These are phyloP conservation scores for Aspergillus chevalieri DNA, from an alignment of 2,329 filamentous ascomycete genomes.

Conservation along the genomic window DNA sequence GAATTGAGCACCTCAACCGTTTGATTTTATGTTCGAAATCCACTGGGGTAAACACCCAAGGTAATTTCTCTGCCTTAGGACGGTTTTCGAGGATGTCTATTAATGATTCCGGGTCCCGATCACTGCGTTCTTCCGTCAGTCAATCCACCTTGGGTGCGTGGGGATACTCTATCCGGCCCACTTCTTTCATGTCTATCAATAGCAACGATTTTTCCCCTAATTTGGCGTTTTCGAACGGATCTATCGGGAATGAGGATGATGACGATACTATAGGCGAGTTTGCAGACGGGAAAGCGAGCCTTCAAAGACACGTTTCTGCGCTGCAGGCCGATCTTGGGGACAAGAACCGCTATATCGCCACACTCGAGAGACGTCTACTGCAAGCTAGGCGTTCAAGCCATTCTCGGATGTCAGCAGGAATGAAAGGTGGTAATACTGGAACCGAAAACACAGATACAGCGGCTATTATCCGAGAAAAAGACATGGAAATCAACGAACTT, in stretches of 20 bases:
- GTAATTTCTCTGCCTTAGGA: slow-evolving; percentile 63
- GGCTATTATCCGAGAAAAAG: slow-evolving; percentile 74
- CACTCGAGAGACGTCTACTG: slow-evolving; percentile 82
- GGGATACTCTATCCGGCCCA: slow-evolving; percentile 54
- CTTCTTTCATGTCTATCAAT: slow-evolving; percentile 60
- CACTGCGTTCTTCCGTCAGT: slow-evolving; percentile 63
- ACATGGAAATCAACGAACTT: slow-evolving; percentile 87
- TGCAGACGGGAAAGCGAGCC: slow-evolving; percentile 76
- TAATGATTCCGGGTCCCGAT: slow-evolving; percentile 42
- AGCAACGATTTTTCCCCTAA: slow-evolving; percentile 29
- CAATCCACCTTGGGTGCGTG: slow-evolving; percentile 50
- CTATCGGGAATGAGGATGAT: slow-evolving; percentile 43
- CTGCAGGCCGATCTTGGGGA: slow-evolving; percentile 92
- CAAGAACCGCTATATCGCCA: slow-evolving; percentile 93
- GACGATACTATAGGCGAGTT: slow-evolving; percentile 74
- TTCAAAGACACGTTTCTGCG: slow-evolving; percentile 81
- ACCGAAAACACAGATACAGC: slow-evolving; percentile 73
- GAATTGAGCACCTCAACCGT: slow-evolving; percentile 93
- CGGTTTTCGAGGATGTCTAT: slow-evolving; percentile 57
- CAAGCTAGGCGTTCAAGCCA: slow-evolving; percentile 88
- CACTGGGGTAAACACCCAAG: slow-evolving; percentile 78
- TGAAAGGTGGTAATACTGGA: slow-evolving; percentile 60
- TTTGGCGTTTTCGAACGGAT: slow-evolving; percentile 25
- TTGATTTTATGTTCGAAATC: slow-evolving; percentile 95
- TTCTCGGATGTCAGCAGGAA: slow-evolving; percentile 72